A percentile compares a stretch with the other conserved stretches of the same genome.
Conservation (phyloP, 2,329 filamentous ascomycete species). For the Pezicula radicicola region DNA sequence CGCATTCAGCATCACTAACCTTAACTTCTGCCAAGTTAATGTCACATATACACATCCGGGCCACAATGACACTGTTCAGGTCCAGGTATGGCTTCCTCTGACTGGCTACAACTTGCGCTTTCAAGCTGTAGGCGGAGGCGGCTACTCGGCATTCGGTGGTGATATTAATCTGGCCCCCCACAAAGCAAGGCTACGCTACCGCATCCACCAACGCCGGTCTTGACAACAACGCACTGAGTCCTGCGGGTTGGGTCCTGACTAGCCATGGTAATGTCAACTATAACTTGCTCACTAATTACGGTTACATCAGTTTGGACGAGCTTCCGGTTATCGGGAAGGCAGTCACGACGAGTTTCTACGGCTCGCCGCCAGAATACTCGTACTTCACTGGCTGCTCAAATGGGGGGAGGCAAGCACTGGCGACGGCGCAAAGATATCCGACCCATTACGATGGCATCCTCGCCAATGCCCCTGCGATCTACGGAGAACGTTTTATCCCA, state of each 20-base stretch:
- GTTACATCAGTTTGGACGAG: constrained; percentile 16
- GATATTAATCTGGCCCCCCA: too few relatives aligned
- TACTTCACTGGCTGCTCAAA: constrained; percentile 30
- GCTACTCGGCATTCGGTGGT: too few relatives aligned
- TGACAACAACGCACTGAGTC: background rate
- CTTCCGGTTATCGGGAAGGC: constrained; percentile 29
- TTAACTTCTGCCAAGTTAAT: too few relatives aligned
- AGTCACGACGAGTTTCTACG: constrained; percentile 29
- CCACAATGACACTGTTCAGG: too few relatives aligned
- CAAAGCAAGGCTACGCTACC: constrained; percentile 26
- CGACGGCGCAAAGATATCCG: constrained; percentile 32
- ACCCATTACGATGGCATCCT: constrained; percentile 34
- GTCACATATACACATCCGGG: too few relatives aligned
- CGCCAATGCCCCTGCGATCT: constrained; percentile 32
- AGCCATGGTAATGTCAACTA: background rate
- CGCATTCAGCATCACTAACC: too few relatives aligned
- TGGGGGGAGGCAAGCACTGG: constrained; percentile 35
- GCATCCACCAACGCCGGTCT: constrained; percentile 24
- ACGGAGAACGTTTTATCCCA: constrained; percentile 9
- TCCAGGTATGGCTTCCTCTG: too few relatives aligned
- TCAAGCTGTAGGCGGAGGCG: too few relatives aligned
- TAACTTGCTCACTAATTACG: background rate
- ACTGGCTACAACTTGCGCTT: too few relatives aligned
- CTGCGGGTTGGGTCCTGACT: background rate
- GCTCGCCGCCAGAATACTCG: constrained; percentile 22